Percentiles rank a stretch among this genome's conserved stretches.
These are phyloP conservation scores for Ceratobasidium sp. DNA, from an alignment of 1,284 basidiomycete species.

Conservation along the genomic window DNA sequence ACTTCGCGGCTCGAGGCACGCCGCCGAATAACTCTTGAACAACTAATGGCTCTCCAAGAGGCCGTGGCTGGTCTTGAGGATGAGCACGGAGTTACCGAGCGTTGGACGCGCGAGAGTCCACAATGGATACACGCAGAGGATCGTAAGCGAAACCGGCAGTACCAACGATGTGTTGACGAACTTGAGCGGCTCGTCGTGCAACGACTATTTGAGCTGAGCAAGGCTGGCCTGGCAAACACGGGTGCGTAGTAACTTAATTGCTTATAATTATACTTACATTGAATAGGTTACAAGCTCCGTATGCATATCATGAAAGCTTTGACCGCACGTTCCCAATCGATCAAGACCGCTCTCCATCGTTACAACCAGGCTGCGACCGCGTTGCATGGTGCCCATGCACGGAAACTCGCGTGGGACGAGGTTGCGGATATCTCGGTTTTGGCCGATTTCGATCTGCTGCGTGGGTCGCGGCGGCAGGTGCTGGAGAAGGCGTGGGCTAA, in stretches of 20 bases:
- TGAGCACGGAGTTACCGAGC: background rate
- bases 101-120: background rate
- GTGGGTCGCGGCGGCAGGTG: background rate
- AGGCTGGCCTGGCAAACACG: background rate
- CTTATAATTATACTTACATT: background rate
- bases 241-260: background rate
- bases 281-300: conserved; percentile 6
- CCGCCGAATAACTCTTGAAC: background rate
- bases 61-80: background rate
- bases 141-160: background rate
- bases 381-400: background rate
- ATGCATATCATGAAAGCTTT: background rate
- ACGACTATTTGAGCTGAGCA: background rate
- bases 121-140: background rate
- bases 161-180: background rate
- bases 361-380: background rate
- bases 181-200: background rate
- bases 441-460: background rate
- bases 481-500: conserved; percentile 5
- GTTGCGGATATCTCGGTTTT: background rate
- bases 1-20: background rate
- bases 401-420: background rate
- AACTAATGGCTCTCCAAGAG: background rate
- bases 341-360: background rate
- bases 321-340: background rate